Percentiles rank a stretch among this genome's conserved stretches.
These are phyloP conservation scores for Asterella californica DNA, from an alignment of 225 moss, liverwort and hornwort genomes.

Conservation along the genomic window DNA sequence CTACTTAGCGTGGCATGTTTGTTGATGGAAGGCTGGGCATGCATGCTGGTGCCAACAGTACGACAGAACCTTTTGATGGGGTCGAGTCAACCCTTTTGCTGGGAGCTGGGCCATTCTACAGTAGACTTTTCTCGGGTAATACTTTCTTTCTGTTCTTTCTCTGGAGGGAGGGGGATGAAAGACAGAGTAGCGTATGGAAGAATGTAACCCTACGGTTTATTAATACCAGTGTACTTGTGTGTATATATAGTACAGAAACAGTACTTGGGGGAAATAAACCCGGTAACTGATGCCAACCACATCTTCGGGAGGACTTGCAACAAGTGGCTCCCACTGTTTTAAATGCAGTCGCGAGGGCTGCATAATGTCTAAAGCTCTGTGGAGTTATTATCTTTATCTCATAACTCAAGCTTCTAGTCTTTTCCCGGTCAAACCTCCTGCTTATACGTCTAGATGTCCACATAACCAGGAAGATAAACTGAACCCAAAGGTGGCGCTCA, in stretches of 20 bases:
- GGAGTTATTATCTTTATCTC: constrained; percentile 5
- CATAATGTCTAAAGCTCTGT: constrained; percentile 1
- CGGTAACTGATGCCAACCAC: constrained; percentile 13
- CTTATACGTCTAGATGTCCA: background rate
- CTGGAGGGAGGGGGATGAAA: background rate
- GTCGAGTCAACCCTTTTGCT: constrained; percentile 2
- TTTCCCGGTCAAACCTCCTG: constrained; percentile 2
- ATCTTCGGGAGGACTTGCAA: background rate
- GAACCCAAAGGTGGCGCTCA: background rate
- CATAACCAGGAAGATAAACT: background rate
- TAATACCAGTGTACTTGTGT: background rate
- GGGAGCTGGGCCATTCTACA: background rate
- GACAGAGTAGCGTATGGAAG: constrained; percentile 6
- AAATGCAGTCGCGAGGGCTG: background rate
- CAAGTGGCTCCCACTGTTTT: constrained; percentile 1
- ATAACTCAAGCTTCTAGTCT: background rate
- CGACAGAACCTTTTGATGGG: background rate
- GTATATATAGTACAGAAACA: constrained; percentile 4
- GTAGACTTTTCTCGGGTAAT: constrained; percentile 1
- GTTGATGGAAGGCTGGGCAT: background rate
- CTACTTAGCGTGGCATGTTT: background rate
- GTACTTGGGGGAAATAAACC: background rate
- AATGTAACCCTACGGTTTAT: background rate
- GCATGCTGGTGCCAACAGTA: background rate
- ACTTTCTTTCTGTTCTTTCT: too few species aligned